Evolutionary conservation across 2,329 filamentous ascomycete genomes (phyloP).

Genomic region (Anthostomella pinea): DNA sequence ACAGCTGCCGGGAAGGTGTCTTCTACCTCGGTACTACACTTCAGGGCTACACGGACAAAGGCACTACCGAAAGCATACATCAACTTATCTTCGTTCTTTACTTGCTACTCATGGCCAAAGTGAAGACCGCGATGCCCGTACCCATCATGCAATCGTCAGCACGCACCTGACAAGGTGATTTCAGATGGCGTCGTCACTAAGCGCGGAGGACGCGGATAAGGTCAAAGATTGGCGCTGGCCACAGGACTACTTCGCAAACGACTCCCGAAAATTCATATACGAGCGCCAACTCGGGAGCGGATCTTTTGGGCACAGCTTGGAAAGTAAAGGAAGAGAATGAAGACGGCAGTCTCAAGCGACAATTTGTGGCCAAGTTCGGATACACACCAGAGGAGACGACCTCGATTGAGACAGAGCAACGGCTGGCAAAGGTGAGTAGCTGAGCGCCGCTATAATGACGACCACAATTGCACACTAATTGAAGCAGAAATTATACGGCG

Average conservation of each 20-base stretch:
- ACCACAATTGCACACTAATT: not conserved
- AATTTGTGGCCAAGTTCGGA: not conserved
- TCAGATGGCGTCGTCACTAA: too few species aligned
- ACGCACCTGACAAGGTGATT: too few species aligned
- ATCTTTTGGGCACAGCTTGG: not conserved
- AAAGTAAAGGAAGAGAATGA: not conserved
- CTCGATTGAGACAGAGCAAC: not conserved
- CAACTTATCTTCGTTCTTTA: too few species aligned
- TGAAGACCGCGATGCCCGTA: too few species aligned
- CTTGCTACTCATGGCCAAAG: too few species aligned
- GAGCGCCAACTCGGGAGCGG: not conserved
- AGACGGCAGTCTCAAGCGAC: not conserved
- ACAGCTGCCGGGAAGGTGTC: too few species aligned
- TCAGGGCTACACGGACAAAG: too few species aligned
- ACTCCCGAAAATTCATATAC: not conserved
- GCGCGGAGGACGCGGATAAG: too few species aligned
- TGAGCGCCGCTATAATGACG: too few species aligned
- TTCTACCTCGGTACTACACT: too few species aligned
- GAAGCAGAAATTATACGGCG: not conserved
- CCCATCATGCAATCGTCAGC: too few species aligned
- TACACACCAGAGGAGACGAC: not conserved
- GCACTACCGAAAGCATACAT: too few species aligned
- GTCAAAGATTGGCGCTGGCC: not conserved
- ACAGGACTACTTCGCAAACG: not conserved
- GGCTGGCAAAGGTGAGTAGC: not conserved